A percentile compares a stretch with the other conserved stretches of the same genome.
Evolutionary conservation across 768 basidiomycete genomes (phyloP).

Genomic region (Psilocybe sp.): DNA sequence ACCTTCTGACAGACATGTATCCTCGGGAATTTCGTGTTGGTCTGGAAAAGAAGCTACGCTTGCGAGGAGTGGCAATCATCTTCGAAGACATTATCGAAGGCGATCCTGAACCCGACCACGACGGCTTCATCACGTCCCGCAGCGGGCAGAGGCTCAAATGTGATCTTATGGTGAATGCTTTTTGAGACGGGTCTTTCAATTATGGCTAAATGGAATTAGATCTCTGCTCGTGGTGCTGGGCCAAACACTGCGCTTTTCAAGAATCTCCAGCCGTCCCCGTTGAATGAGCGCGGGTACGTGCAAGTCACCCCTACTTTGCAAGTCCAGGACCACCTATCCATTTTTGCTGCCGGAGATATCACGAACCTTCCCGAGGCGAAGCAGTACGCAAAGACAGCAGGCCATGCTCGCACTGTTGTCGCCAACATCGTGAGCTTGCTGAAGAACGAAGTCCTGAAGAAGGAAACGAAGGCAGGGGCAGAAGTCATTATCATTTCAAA

Average conservation of each 20-base stretch:
- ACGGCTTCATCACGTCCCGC: conserved; percentile 14
- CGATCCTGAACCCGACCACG: conserved; percentile 3
- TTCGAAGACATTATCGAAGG: conserved; percentile 49
- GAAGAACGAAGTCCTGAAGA: conserved; percentile 23
- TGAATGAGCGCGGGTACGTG: conserved; percentile 36
- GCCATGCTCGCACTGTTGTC: conserved; percentile 40
- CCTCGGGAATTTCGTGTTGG: conserved; percentile 45
- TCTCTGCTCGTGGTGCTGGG: conserved; percentile 32
- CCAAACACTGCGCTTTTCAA: conserved; percentile 43
- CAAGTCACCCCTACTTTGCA: conserved; percentile 51
- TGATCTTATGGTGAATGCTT: conserved; percentile 17
- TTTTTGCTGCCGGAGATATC: conserved; percentile 61
- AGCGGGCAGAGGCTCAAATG: conserved; percentile 20
- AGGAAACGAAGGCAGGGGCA: conserved; percentile 11
- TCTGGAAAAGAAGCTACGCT: conserved; percentile 34
- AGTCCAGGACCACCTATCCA: conserved; percentile 38
- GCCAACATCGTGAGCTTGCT: conserved; percentile 41
- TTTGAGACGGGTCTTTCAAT: neutral
- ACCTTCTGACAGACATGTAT: conserved; percentile 52
- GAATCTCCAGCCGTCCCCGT: conserved; percentile 26
- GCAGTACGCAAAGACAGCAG: conserved; percentile 40
- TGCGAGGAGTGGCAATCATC: conserved; percentile 45
- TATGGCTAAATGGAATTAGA: conserved; percentile 11
- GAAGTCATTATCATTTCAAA: conserved; percentile 19
- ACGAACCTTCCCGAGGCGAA: conserved; percentile 56